Percentiles rank a stretch among this genome's conserved stretches.
Conservation (phyloP, 805 yeast genomes). For the Starmera quercuum region DNA sequence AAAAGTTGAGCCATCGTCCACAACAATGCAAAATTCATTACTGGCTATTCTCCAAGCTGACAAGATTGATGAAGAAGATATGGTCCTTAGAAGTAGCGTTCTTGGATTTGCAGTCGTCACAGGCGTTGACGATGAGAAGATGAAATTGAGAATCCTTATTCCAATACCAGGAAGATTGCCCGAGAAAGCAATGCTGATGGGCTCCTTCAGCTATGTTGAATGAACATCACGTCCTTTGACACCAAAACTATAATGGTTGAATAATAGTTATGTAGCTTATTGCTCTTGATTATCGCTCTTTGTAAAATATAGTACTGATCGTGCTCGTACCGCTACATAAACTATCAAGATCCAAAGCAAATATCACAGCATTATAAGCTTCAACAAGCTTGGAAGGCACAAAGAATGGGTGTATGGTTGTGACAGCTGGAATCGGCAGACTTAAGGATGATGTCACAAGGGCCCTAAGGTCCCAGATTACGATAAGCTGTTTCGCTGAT, state of each 20-base stretch:
- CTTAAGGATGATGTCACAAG: background rate
- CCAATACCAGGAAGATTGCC: conserved; percentile 91
- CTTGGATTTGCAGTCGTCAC: conserved; percentile 62
- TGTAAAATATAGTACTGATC: no score
- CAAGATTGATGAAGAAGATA: conserved; percentile 38
- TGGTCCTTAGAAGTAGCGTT: conserved; percentile 47
- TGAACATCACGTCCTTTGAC: no score
- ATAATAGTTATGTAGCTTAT: no score
- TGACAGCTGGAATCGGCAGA: background rate
- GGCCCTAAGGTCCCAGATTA: conserved; percentile 25
- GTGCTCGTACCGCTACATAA: no score
- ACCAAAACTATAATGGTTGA: no score
- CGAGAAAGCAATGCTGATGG: conserved; percentile 60
- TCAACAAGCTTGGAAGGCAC: no score
- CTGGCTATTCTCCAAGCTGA: conserved; percentile 55
- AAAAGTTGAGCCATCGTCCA: conserved; percentile 37
- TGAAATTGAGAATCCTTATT: conserved; percentile 59
- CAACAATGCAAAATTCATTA: conserved; percentile 66
- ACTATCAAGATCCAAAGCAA: no score
- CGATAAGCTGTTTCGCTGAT: conserved; percentile 27
- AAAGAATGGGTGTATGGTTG: no score
- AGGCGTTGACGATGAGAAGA: conserved; percentile 64
- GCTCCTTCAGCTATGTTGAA: conserved; percentile 78
- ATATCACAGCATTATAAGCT: no score
- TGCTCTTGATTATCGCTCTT: no score